Evolutionary conservation across 768 basidiomycete species (phyloP), one percentile per base, ranked within the genome.

Genomic region (Gymnopilus junonius): DNA sequence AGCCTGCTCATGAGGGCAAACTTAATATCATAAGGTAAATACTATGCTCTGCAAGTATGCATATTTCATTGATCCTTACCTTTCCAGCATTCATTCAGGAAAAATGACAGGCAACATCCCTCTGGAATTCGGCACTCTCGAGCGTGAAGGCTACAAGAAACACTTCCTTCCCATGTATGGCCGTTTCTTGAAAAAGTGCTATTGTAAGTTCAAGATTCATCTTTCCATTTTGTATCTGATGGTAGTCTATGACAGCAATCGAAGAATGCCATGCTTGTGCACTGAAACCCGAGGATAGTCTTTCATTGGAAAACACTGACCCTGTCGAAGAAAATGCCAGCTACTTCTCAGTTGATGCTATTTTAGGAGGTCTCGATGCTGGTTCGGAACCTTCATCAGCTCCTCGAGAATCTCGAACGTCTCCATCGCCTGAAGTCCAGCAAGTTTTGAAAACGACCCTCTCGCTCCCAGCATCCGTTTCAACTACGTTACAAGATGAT

Each of bases 11-110:
- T 25, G 58, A 31, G 3, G 63, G 63, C 1, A 35, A 15, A 23
- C 43, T 64, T 2, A 60, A 56, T 31, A 29, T 60, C 1, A 60
- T 64, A 25, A 60, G 63, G 63, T 64, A 37, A 10, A 17, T 40
- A 0, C 27, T 12, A 27, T 4, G 15, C 7, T 39, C 6, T 0
- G 20, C 14, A 27, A 39, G 21, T 12, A 7, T 39, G 4, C 11
- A 15, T 8, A 48, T n/a, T 29, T 21, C 23, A 8, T 21, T 25
- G 25, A 10, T 27, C 15, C 5, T 2, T 11, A 4, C 31, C 14
- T 10, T 23, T 31, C 2, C 14, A 59, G 63, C 17, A 15, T 64
- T 21, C 63, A 64, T 39, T 51, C 63, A 0, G 63, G 63, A 6
- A 37, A 50, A 12, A 59, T 40, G 1, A 1, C 58, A 4, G 63